Conservation (phyloP, 345 rosid species). For the Abelmoschus esculentus region DNA sequence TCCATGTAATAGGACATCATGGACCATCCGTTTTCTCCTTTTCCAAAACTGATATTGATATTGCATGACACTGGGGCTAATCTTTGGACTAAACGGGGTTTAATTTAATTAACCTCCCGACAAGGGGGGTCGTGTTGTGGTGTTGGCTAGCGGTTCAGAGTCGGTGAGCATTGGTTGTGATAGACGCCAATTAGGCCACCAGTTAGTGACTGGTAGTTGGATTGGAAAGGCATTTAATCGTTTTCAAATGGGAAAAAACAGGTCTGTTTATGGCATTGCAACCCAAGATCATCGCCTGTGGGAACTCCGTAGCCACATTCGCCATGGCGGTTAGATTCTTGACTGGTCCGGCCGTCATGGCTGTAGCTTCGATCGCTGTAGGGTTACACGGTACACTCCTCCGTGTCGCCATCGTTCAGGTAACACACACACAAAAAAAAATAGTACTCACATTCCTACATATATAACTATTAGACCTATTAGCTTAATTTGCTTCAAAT, state of each 20-base stretch:
- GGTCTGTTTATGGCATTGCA: constrained; percentile 98
- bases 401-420: constrained; percentile 92
- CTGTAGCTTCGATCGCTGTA: constrained; percentile 71
- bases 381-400: constrained; percentile 82
- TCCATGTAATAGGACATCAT: constrained; percentile 4
- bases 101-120: constrained; percentile 18
- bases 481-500: not conserved
- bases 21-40: not conserved
- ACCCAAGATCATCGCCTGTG: constrained; percentile 96
- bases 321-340: constrained; percentile 92
- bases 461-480: not conserved
- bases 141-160: constrained; percentile 15
- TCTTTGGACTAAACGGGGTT: constrained; percentile 1
- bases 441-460: not conserved
- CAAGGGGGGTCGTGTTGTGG: constrained; percentile 26
- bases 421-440: constrained; percentile 7
- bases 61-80: not conserved
- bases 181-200: constrained; percentile 14
- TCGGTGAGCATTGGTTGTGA: constrained; percentile 18
- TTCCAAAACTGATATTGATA: not conserved
- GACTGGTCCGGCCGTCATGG: constrained; percentile 92
- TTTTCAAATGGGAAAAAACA: constrained; percentile 5
- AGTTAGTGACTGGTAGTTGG: constrained; percentile 6
- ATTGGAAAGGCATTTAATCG: not conserved
- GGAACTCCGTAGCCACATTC: constrained; percentile 71